These are phyloP conservation scores for Anthostomella pinea DNA, from an alignment of 2,329 filamentous ascomycete genomes.

Conservation along the genomic window DNA sequence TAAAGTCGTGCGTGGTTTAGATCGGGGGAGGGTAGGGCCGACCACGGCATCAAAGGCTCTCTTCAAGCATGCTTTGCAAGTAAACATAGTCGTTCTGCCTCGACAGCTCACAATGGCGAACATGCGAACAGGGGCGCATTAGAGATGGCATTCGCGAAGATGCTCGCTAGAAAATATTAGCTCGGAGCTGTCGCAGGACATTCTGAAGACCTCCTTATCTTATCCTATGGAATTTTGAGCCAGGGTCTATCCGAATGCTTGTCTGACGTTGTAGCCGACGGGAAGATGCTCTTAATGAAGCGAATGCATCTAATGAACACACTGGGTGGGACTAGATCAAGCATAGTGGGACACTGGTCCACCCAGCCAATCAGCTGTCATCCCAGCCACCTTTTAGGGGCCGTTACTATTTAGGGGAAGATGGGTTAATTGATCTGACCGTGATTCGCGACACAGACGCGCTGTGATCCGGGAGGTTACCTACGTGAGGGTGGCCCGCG, in stretches of 20 bases:
- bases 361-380: background rate
- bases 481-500: conserved; percentile 20
- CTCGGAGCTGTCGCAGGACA: no score
- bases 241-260: no score
- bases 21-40: conserved; percentile 14
- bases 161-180: background rate
- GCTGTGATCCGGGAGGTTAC: no score
- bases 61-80: conserved; percentile 37
- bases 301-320: no score
- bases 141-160: conserved; percentile 3
- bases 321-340: no score
- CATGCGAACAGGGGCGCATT: conserved; percentile 7
- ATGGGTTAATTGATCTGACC: conserved; percentile 8
- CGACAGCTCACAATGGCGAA: background rate
- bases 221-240: no score
- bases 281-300: no score
- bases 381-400: background rate
- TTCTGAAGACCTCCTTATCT: no score
- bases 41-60: conserved; percentile 21
- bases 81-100: conserved; percentile 33
- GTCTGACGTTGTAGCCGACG: no score
- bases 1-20: no score
- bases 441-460: conserved; percentile 27
- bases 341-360: no score
- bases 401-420: no score